Evolutionary conservation across 129 eudicot species (phyloP), one percentile per base, ranked within the genome.

Genomic region (Kitagawia praeruptora): DNA sequence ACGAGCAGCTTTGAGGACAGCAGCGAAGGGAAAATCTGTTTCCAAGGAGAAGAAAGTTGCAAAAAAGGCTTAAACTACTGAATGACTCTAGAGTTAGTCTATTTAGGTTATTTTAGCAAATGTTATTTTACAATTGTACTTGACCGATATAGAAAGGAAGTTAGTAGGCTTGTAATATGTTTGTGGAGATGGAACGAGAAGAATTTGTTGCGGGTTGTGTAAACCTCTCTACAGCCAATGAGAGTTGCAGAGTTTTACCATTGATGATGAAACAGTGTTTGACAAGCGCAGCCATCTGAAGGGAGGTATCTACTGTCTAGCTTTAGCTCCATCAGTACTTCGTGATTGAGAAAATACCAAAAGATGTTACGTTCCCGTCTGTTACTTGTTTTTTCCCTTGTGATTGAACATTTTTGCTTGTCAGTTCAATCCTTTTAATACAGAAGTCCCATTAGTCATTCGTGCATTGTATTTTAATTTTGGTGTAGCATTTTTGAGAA

Each of bases 1-100:
- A 83, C 81, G 98, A 70, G 74, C 80, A 70, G 96, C 93, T 28
- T 44, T 84, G 39, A 87, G 90, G 83, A 19, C 9, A 41, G 88
- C 85, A 84, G 82, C 78, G n/a, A 82, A 78, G 80, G 82, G 82
- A 80, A 80, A 87, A 53, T 51, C 58, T 45, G 10, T 67, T 5
- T 15, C 51, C 42, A 81, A 79, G 48, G 81, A 40, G 58, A 74
- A 82, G 70, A 80, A 84, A 75, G 31, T 77, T 56, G 77, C 51
- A 34, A 77, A 84, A 80, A 74, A 84, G 63, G 58, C 77, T 39
- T 27, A 39, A 76, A 49, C 46, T 44, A 79, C 40, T 27, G 76
- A 72, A 49, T 84, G 87, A 87, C 37, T 31, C 34, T 1, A 34
- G 37, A 34, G 37, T 34, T 34, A 34, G 37, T 34, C 37, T 34